Evolutionary conservation across 208 protist species (phyloP).

Genomic region (Herpetomonas samuelpessoai): DNA sequence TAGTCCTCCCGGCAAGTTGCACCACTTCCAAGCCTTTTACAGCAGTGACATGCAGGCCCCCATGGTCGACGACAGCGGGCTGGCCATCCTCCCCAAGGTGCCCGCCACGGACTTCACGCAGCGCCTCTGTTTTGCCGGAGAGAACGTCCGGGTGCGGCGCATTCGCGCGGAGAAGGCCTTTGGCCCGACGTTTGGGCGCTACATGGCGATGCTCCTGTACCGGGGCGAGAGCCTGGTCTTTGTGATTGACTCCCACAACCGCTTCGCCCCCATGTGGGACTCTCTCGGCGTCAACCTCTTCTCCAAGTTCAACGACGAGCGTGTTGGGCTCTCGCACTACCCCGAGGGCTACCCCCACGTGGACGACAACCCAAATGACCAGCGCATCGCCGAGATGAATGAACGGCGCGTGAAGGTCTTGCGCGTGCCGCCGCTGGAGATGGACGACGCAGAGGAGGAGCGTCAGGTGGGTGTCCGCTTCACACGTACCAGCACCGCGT

Average conservation of each 20-base stretch:
- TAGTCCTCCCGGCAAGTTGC: not conserved
- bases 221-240: constrained; percentile 62
- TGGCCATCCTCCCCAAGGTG: constrained; percentile 5
- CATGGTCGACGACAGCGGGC: not conserved
- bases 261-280: constrained; percentile 75
- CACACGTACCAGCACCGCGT: constrained; percentile 30
- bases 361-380: not conserved
- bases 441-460: not conserved
- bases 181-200: constrained; percentile 82
- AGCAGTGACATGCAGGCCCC: not conserved
- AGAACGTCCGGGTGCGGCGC: constrained; percentile 45
- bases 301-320: constrained; percentile 30
- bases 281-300: constrained; percentile 30
- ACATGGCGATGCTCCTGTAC: constrained; percentile 84
- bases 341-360: constrained; percentile 34
- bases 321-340: constrained; percentile 80
- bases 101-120: constrained; percentile 3
- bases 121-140: constrained; percentile 47
- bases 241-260: constrained; percentile 84
- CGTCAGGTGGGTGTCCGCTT: not conserved
- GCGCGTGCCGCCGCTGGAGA: not conserved
- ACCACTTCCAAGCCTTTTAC: not conserved
- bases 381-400: constrained; percentile 12
- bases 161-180: constrained; percentile 43
- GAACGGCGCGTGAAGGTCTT: not conserved